A percentile compares a stretch with the other conserved stretches of the same genome.
Conservation (phyloP, 2,329 filamentous ascomycete genomes). For the Aureobasidium mangrovei region DNA sequence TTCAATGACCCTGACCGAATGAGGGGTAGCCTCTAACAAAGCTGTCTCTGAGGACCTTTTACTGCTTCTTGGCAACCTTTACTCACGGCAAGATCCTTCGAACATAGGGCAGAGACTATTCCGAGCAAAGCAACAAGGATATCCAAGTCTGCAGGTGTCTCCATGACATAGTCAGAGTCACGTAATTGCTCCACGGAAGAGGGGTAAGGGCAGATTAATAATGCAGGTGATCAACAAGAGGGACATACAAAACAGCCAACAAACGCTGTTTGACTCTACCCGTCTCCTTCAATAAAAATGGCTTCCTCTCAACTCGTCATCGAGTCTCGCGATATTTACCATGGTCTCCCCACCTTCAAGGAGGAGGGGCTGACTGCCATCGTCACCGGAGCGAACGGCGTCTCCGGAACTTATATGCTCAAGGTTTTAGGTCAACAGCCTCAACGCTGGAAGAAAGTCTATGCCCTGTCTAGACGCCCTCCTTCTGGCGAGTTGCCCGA, state of each 20-base stretch:
- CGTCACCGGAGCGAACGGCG: constrained; percentile 47
- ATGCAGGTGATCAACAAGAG: no score
- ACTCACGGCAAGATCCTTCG: no score
- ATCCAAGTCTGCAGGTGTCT: no score
- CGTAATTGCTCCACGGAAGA: not conserved
- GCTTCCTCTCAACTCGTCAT: not conserved
- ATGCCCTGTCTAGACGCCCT: constrained; percentile 40
- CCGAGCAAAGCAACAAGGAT: no score
- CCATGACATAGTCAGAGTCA: not conserved
- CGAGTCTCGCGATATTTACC: constrained; percentile 38
- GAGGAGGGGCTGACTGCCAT: constrained; percentile 41
- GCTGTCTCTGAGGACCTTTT: no score
- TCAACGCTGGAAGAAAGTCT: constrained; percentile 45
- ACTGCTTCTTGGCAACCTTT: no score
- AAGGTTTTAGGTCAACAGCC: constrained; percentile 40
- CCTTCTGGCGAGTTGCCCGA: constrained; percentile 33
- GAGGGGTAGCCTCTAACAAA: no score
- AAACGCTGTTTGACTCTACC: no score
- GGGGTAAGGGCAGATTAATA: not conserved
- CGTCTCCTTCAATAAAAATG: not conserved
- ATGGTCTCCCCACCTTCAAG: constrained; percentile 41
- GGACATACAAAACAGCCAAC: not conserved
- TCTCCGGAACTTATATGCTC: constrained; percentile 45
- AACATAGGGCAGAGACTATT: no score
- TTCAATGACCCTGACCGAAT: no score